A percentile compares a stretch with the other conserved stretches of the same genome.
Conservation (phyloP, 441 rosid genomes). For the Syzygium malaccense region DNA sequence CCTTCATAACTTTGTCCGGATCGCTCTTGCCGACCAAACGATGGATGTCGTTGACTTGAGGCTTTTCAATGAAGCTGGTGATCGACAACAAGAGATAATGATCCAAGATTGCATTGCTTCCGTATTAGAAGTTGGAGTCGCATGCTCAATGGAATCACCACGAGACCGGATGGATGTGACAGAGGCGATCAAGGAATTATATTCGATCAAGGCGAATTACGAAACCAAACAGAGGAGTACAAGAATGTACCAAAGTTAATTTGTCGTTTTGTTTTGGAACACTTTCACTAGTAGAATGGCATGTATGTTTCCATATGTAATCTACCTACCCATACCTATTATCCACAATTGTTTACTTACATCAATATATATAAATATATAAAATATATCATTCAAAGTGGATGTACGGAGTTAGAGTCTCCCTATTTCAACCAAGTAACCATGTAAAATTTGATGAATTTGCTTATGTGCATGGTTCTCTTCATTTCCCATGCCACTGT, state of each 20-base stretch:
- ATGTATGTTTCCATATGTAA: not conserved
- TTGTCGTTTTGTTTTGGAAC: not conserved
- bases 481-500: not conserved
- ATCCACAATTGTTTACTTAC: not conserved
- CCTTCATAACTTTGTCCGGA: not conserved
- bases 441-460: not conserved
- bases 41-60: not conserved
- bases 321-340: not conserved
- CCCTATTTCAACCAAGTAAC: not conserved
- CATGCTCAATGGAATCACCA: not conserved
- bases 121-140: not conserved
- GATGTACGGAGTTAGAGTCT: not conserved
- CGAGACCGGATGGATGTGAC: not conserved
- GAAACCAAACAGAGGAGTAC: not conserved
- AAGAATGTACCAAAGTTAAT: not conserved
- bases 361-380: not conserved
- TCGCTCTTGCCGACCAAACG: not conserved
- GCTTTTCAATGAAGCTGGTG: not conserved
- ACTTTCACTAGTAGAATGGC: not conserved
- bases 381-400: not conserved
- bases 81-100: rapidly evolving
- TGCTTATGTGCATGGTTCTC: not conserved
- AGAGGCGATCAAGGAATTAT: not conserved
- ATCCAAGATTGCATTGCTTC: not conserved
- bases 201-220: not conserved